phyloP scores from a whole-genome alignment of 805 yeast genomes.

The Helenozyma baotianmanensis region DNA sequence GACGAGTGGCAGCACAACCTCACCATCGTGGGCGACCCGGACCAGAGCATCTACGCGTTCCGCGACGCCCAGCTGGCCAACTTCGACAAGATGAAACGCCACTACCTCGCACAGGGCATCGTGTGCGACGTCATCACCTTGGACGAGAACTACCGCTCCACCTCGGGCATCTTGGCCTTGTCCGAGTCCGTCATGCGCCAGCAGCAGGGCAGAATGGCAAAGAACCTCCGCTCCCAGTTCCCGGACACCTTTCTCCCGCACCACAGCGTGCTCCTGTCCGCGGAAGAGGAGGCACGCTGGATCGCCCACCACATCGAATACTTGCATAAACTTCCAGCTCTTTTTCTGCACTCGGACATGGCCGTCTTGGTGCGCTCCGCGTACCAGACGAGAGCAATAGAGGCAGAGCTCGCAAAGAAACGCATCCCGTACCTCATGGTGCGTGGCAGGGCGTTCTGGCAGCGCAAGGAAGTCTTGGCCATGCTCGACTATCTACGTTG shows the following conservation, averaged over 20 bases:
- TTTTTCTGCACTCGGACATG: conserved; percentile 54
- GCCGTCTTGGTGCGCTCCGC: conserved; percentile 70
- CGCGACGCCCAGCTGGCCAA: conserved; percentile 73
- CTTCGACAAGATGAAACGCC: conserved; percentile 50
- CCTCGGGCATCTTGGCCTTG: conserved; percentile 55
- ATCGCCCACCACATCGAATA: conserved; percentile 53
- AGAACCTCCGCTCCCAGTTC: conserved; percentile 46
- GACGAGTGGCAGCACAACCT: conserved; percentile 43
- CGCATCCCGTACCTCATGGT: conserved; percentile 64
- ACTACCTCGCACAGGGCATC: conserved; percentile 23
- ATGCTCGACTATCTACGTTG: conserved; percentile 64
- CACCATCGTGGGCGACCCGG: conserved; percentile 94
- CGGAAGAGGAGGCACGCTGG: conserved; percentile 53
- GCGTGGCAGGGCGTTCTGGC: conserved; percentile 80
- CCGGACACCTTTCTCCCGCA: conserved; percentile 43
- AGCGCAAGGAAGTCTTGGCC: conserved; percentile 58
- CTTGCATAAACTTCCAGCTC: conserved; percentile 41
- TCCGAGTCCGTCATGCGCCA: conserved; percentile 65
- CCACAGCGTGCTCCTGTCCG: conserved; percentile 33
- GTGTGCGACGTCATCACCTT: conserved; percentile 39
- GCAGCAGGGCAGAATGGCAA: conserved; percentile 45
- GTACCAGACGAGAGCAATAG: conserved; percentile 57
- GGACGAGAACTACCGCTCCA: conserved; percentile 76
- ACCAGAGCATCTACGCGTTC: conserved; percentile 89
- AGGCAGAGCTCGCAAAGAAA: conserved; percentile 51